Evolutionary conservation across 257 asterid species (phyloP).

Genomic region (Solanum appendiculatum): DNA sequence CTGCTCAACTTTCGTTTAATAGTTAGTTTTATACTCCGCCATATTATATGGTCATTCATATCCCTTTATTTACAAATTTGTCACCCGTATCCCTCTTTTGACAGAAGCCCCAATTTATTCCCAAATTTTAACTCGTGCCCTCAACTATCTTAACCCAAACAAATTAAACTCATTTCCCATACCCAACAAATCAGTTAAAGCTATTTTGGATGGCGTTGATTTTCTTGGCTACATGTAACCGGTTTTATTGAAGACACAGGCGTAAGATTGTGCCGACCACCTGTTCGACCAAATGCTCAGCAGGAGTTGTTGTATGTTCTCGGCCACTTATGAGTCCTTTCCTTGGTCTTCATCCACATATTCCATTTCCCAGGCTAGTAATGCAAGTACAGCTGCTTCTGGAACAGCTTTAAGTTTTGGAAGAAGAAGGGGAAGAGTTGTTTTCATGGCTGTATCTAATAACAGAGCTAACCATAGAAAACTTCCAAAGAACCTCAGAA

Average conservation of each 20-base stretch:
- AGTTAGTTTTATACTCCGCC: no score
- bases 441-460: slow-evolving; percentile 3
- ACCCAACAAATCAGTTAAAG: no score
- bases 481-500: slow-evolving; percentile 50
- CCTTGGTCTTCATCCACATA: slow-evolving; percentile 3
- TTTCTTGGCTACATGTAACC: not conserved
- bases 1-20: not conserved
- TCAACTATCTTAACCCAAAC: no score
- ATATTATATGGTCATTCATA: no score
- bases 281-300: slow-evolving; percentile 37
- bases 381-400: not conserved
- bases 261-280: not conserved
- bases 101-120: no score
- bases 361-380: not conserved
- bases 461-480: slow-evolving; percentile 17
- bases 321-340: not conserved
- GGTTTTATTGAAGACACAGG: not conserved
- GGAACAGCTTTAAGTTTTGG: not conserved
- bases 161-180: no score
- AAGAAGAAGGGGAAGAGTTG: not conserved
- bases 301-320: slow-evolving; percentile 6
- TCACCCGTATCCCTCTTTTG: no score
- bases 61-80: no score
- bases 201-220: no score
- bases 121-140: no score